These are phyloP conservation scores for Hypoxylon sp. DNA, from an alignment of 2,329 filamentous ascomycete genomes.

Conservation along the genomic window DNA sequence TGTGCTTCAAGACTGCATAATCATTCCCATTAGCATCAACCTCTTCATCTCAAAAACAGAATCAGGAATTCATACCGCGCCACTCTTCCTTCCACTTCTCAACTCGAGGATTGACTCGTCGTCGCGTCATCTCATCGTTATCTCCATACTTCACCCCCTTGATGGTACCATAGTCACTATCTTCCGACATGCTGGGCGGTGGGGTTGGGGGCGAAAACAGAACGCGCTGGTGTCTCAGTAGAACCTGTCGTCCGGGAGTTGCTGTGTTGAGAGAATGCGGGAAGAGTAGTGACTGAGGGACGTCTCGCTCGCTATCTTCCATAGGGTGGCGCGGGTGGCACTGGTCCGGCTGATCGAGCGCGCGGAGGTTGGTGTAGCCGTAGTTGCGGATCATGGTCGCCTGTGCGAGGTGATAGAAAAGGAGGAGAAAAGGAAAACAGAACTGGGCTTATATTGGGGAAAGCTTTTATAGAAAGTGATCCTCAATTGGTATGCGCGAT, in stretches of 20 bases:
- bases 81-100: background rate
- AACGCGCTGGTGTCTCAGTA: slow-evolving; percentile 41
- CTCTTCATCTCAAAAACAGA: background rate
- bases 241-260: slow-evolving; percentile 33
- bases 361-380: background rate
- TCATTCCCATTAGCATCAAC: background rate
- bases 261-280: slow-evolving; percentile 31
- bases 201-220: slow-evolving; percentile 15
- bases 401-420: background rate
- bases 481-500: background rate
- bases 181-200: background rate
- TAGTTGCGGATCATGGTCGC: slow-evolving; percentile 1
- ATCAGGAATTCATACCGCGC: background rate
- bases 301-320: slow-evolving; percentile 24
- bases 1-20: slow-evolving; percentile 37
- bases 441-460: background rate
- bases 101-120: background rate
- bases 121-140: background rate
- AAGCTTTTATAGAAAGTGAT: background rate
- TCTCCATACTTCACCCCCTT: background rate
- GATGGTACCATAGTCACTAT: background rate
- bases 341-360: background rate
- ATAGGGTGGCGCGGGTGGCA: background rate
- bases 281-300: slow-evolving; percentile 39
- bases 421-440: background rate